A percentile compares a stretch with the other conserved stretches of the same genome.
phyloP scores from a whole-genome alignment of 225 moss, liverwort and hornwort species.

The Polytrichum commune region DNA sequence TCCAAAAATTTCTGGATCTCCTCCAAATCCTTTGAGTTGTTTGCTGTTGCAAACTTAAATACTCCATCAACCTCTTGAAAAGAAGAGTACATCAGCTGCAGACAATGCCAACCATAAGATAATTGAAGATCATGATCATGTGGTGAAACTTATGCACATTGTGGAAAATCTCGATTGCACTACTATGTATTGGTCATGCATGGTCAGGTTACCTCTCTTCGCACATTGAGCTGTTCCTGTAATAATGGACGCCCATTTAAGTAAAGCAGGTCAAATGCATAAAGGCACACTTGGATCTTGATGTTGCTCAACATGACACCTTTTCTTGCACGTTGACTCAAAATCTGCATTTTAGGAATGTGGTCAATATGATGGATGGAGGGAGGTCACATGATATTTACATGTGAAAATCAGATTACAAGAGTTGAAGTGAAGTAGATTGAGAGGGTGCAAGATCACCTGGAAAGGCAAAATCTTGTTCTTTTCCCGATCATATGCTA shows the following conservation, averaged over 20 bases:
- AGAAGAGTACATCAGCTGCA: constrained; percentile 79
- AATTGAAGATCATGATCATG: no score
- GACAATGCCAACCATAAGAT: not conserved
- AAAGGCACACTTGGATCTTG: constrained; percentile 92
- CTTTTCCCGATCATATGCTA: constrained; percentile 82
- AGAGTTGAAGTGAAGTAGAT: not conserved
- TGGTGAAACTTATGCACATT: no score
- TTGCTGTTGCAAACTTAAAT: constrained; percentile 87
- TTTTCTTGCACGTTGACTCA: constrained; percentile 93
- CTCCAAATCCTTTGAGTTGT: constrained; percentile 85
- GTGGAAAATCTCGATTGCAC: no score
- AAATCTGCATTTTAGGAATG: constrained; percentile 45
- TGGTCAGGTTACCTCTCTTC: constrained; percentile 64
- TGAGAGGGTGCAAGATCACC: constrained; percentile 35
- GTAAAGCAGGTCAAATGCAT: constrained; percentile 88
- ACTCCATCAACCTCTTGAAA: constrained; percentile 79
- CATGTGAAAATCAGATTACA: no score
- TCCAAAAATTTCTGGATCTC: constrained; percentile 96
- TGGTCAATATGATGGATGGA: not conserved
- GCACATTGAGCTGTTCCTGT: constrained; percentile 74
- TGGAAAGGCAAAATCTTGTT: constrained; percentile 92
- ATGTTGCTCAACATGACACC: constrained; percentile 74
- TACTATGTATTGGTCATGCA: not conserved
- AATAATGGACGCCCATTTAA: constrained; percentile 80
- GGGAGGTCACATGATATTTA: no score